Base-by-base conservation (phyloP, 139 green algal genomes). In the Parachlorella kessleri region DNA sequence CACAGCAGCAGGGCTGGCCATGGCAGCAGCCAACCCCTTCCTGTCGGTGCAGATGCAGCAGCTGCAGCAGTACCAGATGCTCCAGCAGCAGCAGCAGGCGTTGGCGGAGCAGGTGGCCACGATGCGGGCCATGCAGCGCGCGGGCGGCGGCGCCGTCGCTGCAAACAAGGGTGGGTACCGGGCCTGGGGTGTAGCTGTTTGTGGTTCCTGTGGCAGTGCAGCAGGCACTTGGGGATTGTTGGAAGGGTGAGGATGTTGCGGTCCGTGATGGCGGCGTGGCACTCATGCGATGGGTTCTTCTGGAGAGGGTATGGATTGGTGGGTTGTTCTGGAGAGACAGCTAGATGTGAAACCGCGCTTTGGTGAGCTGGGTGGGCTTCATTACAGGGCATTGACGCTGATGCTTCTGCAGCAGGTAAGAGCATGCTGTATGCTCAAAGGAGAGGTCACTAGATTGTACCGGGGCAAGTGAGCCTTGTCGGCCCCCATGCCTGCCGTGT, bases 1-100 rank as follows among this genome's bases (percentile, higher is more conserved):
- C 48, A 18, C 48, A 59, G 48, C 48, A 14, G 21, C 48, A 14
- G 21, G 48, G 14, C 21, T 28, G 14, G 48, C 48, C 48, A 59
- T 59, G 48, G 14, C 21, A 18, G 14, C 21, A 18, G 48, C 76
- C 54, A 89, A 93, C 67, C 84, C 88, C 26, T 87, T 90, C 70
- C 68, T 84, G 35, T 81, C 83, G 23, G 76, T 94, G 66, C 90
- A 94, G 75, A 79, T 84, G 77, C 83, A 92, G 78, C 83, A 90
- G 74, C 66, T 89, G 69, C 83, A 92, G 65, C 71, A 87, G 32
- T 81, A 85, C 23, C 80, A 93, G 89, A 35, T 87, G 37, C 67
- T 92, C 68, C 33, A 75, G 81, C 74, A 86, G 70, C 83, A 90
- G 72, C 85, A 91, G 79, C 36, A 70, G 18, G 55, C 66, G 39